Base-by-base conservation (phyloP, 2,329 filamentous ascomycete species). In the Colletotrichum euphorbiae region DNA sequence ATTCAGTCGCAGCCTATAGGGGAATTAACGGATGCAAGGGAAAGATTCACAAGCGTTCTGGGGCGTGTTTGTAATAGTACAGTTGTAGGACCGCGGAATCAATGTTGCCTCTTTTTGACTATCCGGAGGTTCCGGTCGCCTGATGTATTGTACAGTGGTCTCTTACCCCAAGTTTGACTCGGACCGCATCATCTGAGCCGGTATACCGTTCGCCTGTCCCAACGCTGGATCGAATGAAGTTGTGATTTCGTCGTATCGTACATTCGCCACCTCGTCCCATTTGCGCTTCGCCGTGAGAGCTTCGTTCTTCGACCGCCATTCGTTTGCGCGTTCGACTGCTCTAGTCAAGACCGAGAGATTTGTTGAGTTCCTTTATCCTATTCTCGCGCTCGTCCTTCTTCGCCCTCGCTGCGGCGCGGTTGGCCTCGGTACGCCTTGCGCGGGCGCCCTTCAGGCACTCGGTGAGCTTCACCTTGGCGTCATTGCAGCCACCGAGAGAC, bases 401-500 rank as follows among this genome's bases (percentile, higher is more conserved):
- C 91, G 79, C 87, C 81, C 79, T 88, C 87, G 70, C 93, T 86
- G 72, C 84, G 78, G 77, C 92, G 87, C 74, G 89, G 78, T 99
- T 98, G 73, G 84, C 82, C 72, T 87, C 88, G 59, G 94, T 94
- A 64, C 91, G 89, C 78, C 94, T 93, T 58, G 90, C 82, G 75
- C 96, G 88, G 79, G 97, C 93, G 42, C 87, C 89, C 71, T 92
- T 89, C 59, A 99, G 86, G 77, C 96, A 99, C 76, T 89, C 87
- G 80, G 93, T 96, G 74, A 99, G 92, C 66, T 93, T 84, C 46
- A 89, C 85, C 80, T 99, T 99, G 70, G 91, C 87, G 45, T 90
- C 87, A 79, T 93, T 98, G 87, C 96, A 99, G 84, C 92, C 93
- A 64, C 96, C 96, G 70, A 93, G 83, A 2, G 93, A 90, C 81